Conservation (phyloP, 1,284 basidiomycete species). For the Wolfiporia cocos region DNA sequence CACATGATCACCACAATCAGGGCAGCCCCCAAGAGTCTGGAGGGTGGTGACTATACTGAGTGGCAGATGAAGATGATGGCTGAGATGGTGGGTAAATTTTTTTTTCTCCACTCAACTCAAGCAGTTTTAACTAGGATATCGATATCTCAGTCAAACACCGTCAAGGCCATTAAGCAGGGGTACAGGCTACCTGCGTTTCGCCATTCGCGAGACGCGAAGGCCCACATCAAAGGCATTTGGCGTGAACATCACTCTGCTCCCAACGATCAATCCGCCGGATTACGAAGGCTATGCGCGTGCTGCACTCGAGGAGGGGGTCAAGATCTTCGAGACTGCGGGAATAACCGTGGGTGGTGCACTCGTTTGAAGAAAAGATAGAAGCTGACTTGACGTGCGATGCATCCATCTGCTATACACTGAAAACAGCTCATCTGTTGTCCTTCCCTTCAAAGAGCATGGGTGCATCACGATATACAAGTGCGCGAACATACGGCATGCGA, state of each 20-base stretch:
- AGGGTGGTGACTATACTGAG: too few relatives aligned
- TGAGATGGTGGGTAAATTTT: too few relatives aligned
- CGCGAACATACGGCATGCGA: conserved; percentile 83
- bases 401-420: background rate
- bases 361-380: too few relatives aligned
- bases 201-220: conserved; percentile 75
- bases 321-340: conserved; percentile 91
- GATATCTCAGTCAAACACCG: too few relatives aligned
- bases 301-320: conserved; percentile 85
- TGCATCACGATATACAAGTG: conserved; percentile 90
- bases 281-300: conserved; percentile 80
- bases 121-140: too few relatives aligned
- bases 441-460: conserved; percentile 73
- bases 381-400: too few relatives aligned
- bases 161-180: too few relatives aligned
- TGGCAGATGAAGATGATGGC: too few relatives aligned
- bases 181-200: conserved; percentile 71
- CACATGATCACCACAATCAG: too few relatives aligned
- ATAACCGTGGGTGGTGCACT: conserved; percentile 56
- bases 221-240: conserved; percentile 78
- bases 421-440: conserved; percentile 77
- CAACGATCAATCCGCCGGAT: conserved; percentile 88
- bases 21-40: too few relatives aligned
- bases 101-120: too few relatives aligned
- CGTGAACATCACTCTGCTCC: conserved; percentile 90